phyloP scores from a whole-genome alignment of 176 grass and related monocot genomes.

The Oryza brachyantha region DNA sequence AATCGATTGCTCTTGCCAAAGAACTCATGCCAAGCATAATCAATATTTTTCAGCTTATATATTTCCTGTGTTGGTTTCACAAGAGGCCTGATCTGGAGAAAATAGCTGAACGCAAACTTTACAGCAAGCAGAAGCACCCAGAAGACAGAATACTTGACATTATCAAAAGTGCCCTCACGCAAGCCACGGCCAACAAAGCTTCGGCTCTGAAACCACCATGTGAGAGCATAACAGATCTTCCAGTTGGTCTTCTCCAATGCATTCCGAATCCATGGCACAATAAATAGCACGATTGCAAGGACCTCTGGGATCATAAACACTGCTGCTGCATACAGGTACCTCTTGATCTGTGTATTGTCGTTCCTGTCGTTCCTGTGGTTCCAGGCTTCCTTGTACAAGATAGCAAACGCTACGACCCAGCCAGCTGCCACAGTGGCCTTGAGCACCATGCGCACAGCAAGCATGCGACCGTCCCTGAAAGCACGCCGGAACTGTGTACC shows the following conservation, averaged over 20 bases:
- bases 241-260: slow-evolving; percentile 85
- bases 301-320: slow-evolving; percentile 70
- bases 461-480: slow-evolving; percentile 57
- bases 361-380: slow-evolving; percentile 39
- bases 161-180: slow-evolving; percentile 72
- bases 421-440: slow-evolving; percentile 63
- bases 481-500: slow-evolving; percentile 78
- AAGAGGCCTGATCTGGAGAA: slow-evolving; percentile 88
- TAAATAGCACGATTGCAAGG: slow-evolving; percentile 64
- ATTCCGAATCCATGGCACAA: slow-evolving; percentile 80
- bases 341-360: slow-evolving; percentile 43
- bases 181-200: slow-evolving; percentile 84
- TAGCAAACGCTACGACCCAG: slow-evolving; percentile 65
- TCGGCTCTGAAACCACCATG: slow-evolving; percentile 95
- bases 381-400: slow-evolving; percentile 59
- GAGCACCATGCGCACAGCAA: slow-evolving; percentile 75
- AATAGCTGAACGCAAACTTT: slow-evolving; percentile 88
- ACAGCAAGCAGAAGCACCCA: slow-evolving; percentile 73
- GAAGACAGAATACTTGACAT: slow-evolving; percentile 71
- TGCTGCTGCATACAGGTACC: slow-evolving; percentile 55
- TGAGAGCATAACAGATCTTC: slow-evolving; percentile 76
- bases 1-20: slow-evolving; percentile 77
- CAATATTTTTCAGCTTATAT: slow-evolving; percentile 35
- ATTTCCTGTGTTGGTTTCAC: slow-evolving; percentile 75
- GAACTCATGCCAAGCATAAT: slow-evolving; percentile 84